Conservation (phyloP, 495 filamentous ascomycete genomes). For the Letharia lupina region DNA sequence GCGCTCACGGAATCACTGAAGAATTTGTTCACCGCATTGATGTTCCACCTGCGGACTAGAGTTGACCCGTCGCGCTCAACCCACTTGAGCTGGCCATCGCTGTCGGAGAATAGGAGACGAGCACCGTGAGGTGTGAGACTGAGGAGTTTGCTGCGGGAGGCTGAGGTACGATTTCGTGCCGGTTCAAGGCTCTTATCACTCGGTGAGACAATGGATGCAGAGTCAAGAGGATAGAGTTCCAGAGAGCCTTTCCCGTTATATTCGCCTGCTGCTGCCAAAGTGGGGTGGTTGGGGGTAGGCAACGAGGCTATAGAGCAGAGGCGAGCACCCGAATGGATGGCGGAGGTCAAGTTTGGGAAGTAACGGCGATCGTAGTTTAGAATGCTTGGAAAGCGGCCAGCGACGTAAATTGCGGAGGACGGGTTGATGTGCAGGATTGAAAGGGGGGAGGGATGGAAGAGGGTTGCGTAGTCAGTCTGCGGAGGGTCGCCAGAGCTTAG, state of each 20-base stretch:
- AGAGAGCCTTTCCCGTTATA: slow-evolving; percentile 89
- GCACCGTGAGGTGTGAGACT: slow-evolving; percentile 80
- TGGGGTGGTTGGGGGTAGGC: slow-evolving; percentile 49
- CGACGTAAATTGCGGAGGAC: slow-evolving; percentile 64
- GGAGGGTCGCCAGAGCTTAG: slow-evolving; percentile 27
- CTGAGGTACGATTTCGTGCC: slow-evolving; percentile 75
- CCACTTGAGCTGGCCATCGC: slow-evolving; percentile 82
- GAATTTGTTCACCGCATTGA: slow-evolving; percentile 35
- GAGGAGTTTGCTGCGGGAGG: slow-evolving; percentile 70
- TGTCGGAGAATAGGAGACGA: slow-evolving; percentile 75
- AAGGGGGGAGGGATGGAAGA: slow-evolving; percentile 73
- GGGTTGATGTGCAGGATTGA: slow-evolving; percentile 50
- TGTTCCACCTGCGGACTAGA: slow-evolving; percentile 68
- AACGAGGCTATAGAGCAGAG: slow-evolving; percentile 70
- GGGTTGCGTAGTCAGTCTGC: slow-evolving; percentile 53
- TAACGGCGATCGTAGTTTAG: slow-evolving; percentile 81
- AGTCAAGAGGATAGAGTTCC: slow-evolving; percentile 63
- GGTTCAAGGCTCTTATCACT: slow-evolving; percentile 7
- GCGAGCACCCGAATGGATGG: slow-evolving; percentile 74
- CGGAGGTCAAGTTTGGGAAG: slow-evolving; percentile 69
- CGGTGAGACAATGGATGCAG: slow-evolving; percentile 10
- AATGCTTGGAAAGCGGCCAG: slow-evolving; percentile 83
- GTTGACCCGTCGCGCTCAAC: slow-evolving; percentile 78
- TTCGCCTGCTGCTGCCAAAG: slow-evolving; percentile 79
- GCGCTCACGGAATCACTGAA: background rate